Evolutionary conservation across 768 basidiomycete species (phyloP).

Genomic region (Calvatia gigantea): DNA sequence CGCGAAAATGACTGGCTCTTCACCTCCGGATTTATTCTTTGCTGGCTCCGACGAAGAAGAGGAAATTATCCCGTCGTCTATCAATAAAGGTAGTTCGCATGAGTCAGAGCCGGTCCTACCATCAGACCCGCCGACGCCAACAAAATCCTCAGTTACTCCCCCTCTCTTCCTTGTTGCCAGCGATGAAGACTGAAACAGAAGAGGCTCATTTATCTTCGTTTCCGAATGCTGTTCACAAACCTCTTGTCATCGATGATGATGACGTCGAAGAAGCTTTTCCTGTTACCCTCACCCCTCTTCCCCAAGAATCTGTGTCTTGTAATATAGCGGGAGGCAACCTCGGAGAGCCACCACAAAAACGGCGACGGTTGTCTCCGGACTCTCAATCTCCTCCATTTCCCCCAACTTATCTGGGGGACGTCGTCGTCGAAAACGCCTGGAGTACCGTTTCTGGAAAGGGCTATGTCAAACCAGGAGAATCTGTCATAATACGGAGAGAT

Average conservation of each 20-base stretch:
- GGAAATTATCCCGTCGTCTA: conserved; percentile 8
- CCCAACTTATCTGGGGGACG: conserved; percentile 60
- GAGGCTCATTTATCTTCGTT: conserved; percentile 6
- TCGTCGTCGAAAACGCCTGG: conserved; percentile 73
- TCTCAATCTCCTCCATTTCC: conserved; percentile 16
- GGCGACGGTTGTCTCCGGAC: conserved; percentile 15
- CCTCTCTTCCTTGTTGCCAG: conserved; percentile 20
- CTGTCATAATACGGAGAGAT: conserved; percentile 56
- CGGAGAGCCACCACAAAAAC: conserved; percentile 55
- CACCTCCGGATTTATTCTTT: conserved; percentile 51
- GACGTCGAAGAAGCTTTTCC: conserved; percentile 27
- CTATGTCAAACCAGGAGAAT: conserved; percentile 64
- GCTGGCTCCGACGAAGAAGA: conserved; percentile 53
- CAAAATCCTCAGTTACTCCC: conserved; percentile 18
- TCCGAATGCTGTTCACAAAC: not conserved
- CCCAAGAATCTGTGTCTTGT: conserved; percentile 33
- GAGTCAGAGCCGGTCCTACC: conserved; percentile 10
- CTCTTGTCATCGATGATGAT: conserved; percentile 23
- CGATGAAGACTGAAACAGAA: conserved; percentile 29
- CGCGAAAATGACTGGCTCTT: conserved; percentile 21
- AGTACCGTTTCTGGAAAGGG: conserved; percentile 73
- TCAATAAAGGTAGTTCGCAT: conserved; percentile 8
- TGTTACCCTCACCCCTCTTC: not conserved
- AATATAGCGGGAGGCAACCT: conserved; percentile 13
- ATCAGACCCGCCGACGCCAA: conserved; percentile 12